These are phyloP conservation scores for Cladosporium sp. DNA, from an alignment of 2,329 filamentous ascomycete genomes.

Conservation along the genomic window DNA sequence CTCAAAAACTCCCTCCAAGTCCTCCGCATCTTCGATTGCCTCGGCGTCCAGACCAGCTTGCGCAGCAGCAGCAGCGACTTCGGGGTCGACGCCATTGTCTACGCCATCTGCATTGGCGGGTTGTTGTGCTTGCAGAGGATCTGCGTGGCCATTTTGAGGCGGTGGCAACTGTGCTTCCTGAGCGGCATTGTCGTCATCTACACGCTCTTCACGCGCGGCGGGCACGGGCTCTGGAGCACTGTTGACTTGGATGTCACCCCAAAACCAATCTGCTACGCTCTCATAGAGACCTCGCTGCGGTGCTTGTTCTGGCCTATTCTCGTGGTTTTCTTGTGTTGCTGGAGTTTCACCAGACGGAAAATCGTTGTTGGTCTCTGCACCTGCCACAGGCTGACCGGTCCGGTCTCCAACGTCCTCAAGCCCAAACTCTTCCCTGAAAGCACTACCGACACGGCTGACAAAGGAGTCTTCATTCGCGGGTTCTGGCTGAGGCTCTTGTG, in stretches of 20 bases:
- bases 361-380: not conserved
- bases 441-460: slow-evolving; percentile 18
- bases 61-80: slow-evolving; percentile 62
- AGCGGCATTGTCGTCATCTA: slow-evolving; percentile 57
- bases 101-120: slow-evolving; percentile 12
- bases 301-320: not conserved
- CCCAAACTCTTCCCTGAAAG: slow-evolving; percentile 23
- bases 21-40: slow-evolving; percentile 78
- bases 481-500: slow-evolving; percentile 2
- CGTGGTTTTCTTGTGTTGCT: not conserved
- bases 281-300: slow-evolving; percentile 15
- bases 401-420: slow-evolving; percentile 19
- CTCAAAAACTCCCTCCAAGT: slow-evolving; percentile 94
- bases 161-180: slow-evolving; percentile 51
- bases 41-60: slow-evolving; percentile 68
- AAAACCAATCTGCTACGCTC: slow-evolving; percentile 43
- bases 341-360: not conserved
- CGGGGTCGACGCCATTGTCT: slow-evolving; percentile 44
- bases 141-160: slow-evolving; percentile 34
- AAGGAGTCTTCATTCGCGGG: slow-evolving; percentile 15
- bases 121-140: slow-evolving; percentile 19
- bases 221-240: slow-evolving; percentile 32
- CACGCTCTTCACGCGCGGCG: slow-evolving; percentile 54
- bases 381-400: slow-evolving; percentile 11
- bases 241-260: slow-evolving; percentile 39